Percentiles rank a stretch among this genome's conserved stretches.
Conservation (phyloP, 768 basidiomycete species). For the Imleria badia region DNA sequence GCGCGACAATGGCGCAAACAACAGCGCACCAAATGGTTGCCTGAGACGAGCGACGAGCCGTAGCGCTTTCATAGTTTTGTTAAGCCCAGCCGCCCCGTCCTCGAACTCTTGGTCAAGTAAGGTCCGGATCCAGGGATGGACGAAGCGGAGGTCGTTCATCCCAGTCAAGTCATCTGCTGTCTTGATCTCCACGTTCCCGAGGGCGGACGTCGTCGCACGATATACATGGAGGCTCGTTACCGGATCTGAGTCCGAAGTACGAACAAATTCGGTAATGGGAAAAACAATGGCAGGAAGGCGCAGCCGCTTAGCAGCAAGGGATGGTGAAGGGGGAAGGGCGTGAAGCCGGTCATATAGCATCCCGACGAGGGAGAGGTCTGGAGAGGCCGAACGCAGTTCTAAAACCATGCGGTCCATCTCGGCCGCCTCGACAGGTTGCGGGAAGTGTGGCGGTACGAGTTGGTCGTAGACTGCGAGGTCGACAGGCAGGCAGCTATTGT, state of each 20-base stretch:
- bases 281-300: conserved; percentile 5
- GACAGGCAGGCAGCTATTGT: conserved; percentile 8
- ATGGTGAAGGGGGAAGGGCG: neutral
- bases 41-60: conserved; percentile 1
- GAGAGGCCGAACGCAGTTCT: conserved; percentile 24
- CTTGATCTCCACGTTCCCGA: conserved; percentile 6
- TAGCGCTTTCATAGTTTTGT: neutral
- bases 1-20: neutral
- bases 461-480: conserved; percentile 1
- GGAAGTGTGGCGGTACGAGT: neutral
- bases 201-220: neutral
- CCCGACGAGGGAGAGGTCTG: neutral
- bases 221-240: neutral
- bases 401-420: neutral
- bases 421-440: neutral
- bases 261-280: neutral
- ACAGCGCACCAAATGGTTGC: conserved; percentile 6
- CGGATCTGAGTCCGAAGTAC: too few relatives aligned
- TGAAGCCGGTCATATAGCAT: neutral
- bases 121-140: conserved; percentile 15
- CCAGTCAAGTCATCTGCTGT: neutral
- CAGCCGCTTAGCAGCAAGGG: neutral
- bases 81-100: neutral
- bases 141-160: neutral
- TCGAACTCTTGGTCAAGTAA: conserved; percentile 4